A percentile compares a stretch with the other conserved stretches of the same genome.
These are phyloP conservation scores for Haematococcus sp. DNA, from an alignment of 139 green algal species.

Conservation along the genomic window DNA sequence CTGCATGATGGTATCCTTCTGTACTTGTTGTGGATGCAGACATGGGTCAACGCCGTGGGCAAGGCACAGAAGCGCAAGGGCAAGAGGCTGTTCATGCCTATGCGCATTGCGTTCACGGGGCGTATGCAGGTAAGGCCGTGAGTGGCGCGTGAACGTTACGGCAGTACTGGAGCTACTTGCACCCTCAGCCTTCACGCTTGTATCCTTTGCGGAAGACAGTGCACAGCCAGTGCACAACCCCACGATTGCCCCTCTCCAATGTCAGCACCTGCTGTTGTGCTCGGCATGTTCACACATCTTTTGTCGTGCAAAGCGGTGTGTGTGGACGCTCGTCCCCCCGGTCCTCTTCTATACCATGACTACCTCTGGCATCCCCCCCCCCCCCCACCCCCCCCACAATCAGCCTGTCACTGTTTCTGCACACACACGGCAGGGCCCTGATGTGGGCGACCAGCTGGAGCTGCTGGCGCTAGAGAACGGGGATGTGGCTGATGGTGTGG, in stretches of 20 bases:
- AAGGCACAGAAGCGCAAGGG: conserved; percentile 96
- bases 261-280: too few species aligned
- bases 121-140: conserved; percentile 25
- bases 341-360: too few species aligned
- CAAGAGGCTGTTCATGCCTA: conserved; percentile 98
- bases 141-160: too few species aligned
- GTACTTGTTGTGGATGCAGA: conserved; percentile 26
- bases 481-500: conserved; percentile 51
- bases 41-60: conserved; percentile 88
- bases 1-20: not conserved
- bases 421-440: conserved; percentile 57
- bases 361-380: too few species aligned
- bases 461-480: conserved; percentile 65
- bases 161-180: too few species aligned
- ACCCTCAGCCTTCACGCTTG: not conserved
- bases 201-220: not conserved
- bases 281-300: too few species aligned
- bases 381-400: too few species aligned
- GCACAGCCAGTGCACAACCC: too few species aligned
- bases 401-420: not conserved
- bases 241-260: too few species aligned
- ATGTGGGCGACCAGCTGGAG: conserved; percentile 82
- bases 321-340: too few species aligned
- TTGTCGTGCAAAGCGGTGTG: too few species aligned
- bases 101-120: conserved; percentile 90